Percentiles rank a stretch among this genome's conserved stretches.
Conservation (phyloP, 257 asterid genomes). For the Solanum piurae region DNA sequence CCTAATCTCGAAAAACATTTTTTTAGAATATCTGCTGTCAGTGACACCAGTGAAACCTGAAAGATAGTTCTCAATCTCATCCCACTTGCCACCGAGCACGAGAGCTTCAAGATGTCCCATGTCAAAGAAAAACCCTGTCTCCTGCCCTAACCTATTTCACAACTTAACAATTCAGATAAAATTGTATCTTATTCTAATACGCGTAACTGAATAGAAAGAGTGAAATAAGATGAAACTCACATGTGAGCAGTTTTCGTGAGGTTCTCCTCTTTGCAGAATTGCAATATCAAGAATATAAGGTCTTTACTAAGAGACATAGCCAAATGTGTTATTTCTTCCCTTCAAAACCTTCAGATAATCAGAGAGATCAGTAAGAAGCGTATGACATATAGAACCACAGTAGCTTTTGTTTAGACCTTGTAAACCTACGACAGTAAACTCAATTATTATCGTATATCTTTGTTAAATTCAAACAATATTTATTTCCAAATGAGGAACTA, state of each 20-base stretch:
- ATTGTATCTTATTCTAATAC: background rate
- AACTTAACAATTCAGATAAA: background rate
- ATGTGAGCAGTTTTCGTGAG: conserved; percentile 51
- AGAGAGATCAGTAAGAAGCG: background rate
- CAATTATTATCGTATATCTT: background rate
- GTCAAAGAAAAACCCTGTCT: conserved; percentile 55
- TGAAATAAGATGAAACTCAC: conserved; percentile 24
- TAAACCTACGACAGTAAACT: background rate
- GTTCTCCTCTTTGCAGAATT: conserved; percentile 63
- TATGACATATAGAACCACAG: background rate
- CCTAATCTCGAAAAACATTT: conserved; percentile 64
- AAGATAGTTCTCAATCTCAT: conserved; percentile 47
- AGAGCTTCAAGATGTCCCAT: conserved; percentile 46
- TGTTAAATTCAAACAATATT: background rate
- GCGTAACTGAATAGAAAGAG: background rate
- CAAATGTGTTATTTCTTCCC: background rate
- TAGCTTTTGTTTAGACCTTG: background rate
- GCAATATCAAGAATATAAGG: conserved; percentile 55
- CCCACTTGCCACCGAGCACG: conserved; percentile 43
- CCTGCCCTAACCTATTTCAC: conserved; percentile 59
- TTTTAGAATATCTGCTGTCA: conserved; percentile 42
- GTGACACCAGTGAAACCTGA: conserved; percentile 39
- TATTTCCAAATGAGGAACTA: background rate
- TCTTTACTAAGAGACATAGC: conserved; percentile 44
- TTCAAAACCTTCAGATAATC: conserved; percentile 1